Base-by-base conservation (phyloP, 2,329 filamentous ascomycete species). In the Colletotrichum caudatum region DNA sequence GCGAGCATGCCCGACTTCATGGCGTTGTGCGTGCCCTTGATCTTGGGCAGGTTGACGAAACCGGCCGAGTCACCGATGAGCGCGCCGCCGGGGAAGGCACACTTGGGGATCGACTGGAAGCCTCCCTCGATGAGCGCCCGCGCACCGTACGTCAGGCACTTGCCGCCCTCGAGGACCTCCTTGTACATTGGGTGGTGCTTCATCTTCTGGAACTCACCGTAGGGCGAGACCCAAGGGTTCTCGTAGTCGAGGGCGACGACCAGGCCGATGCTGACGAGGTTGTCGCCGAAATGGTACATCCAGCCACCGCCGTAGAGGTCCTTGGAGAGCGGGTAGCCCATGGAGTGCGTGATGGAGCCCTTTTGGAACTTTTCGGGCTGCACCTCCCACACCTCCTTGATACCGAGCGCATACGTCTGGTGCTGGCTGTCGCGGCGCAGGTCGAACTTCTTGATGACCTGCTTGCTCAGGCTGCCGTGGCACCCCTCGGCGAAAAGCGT, bases 251-350 rank as follows among this genome's bases (percentile, higher is more conserved):
- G 88, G 33, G 95, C 95, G 48, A 97, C 93, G 14, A 99, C 96
- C 23, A 98, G 86, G 33, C 96, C 96, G 67, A 99, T 87, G 75
- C 91, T 94, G 72, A 99, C 95, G 77, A 98, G 89, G 82, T 98
- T 99, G 77, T 99, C 95, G 48, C 95, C 96, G 81, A 98, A 99
- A 82, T 99, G 96, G 79, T 99, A 99, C 93, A 99, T 95, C 91
- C 94, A 99, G n/a, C 93, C 94, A 75, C 96, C 96, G 75, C 96
- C 96, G 80, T 99, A 99, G 11, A 95, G 96, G 79, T 98, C 92
- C 76, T 87, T 90, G 20, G 94, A 90, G 56, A 99, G 84, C 26
- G 96, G 96, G 78, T 97, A 98, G 26, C 96, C 96, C 91, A 99
- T 90, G 5, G 94, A 93, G 84, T 99, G 96, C 5, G 91, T 89